Evolutionary conservation across 2,329 filamentous ascomycete species (phyloP), one percentile per base, ranked within the genome.

Genomic region (Cladosporium velox): DNA sequence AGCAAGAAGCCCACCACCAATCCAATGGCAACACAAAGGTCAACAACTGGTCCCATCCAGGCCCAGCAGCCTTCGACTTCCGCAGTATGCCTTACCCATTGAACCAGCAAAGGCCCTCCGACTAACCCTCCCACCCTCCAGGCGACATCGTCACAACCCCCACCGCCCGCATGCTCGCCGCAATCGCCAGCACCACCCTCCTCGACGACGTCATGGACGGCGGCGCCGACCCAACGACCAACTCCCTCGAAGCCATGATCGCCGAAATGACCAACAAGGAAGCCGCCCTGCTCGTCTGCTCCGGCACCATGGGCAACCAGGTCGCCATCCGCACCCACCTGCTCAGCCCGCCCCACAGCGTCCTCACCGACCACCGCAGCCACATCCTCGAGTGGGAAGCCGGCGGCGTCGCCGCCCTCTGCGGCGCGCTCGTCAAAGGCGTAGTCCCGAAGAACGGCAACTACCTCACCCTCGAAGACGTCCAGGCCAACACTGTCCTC

Each of bases 221-320:
- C 78, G 61, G 61, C 51, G 93, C 97, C 73, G 92, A 96, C 72
- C 82, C 86, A 0, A 92, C 90, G 0, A 97, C 94, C 1, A 88
- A 85, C 60, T 84, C 86, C 28, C 87, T 98, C 49, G 91, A 97
- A 77, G 79, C 84, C 55, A 89, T 91, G 76, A 84, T 96, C 54
- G 91, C 92, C 21, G 76, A 84, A 35, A 84, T 96, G 3, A 87
- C 91, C 0, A 87, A 87, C 71, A 93, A 96, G 72, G 89, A 93
- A 73, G 88, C 87, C 8, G 90, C 87, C 0, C 83, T 97, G 4
- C 88, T 97, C 64, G 91, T 97, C 65, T 84, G 96, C 67, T 95
- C 91, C 0, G 94, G 94, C 3, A 97, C 93, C 4, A 97, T 97
- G 93, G 93, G 92, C 49, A 97, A 97, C 79, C 93, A 97, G 77